Percentiles rank a stretch among this genome's conserved stretches.
Conservation (phyloP, 495 filamentous ascomycete genomes). For the Oleoguttula mirabilis region DNA sequence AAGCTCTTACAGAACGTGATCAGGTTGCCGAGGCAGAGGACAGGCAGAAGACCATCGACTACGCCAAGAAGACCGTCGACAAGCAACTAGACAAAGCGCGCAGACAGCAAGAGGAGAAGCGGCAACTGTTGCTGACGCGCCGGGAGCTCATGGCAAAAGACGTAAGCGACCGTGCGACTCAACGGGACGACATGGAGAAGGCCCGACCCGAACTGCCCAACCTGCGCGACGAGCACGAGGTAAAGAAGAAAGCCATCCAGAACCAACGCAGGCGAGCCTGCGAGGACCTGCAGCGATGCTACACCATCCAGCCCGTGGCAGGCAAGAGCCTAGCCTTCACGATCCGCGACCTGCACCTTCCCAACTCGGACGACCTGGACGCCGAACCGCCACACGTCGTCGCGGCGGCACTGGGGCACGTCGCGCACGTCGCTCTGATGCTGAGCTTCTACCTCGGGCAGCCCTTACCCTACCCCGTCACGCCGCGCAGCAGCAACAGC, state of each 20-base stretch:
- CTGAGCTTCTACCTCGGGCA: constrained; percentile 74
- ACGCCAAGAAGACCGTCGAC: constrained; percentile 48
- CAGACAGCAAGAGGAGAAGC: constrained; percentile 32
- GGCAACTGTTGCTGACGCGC: constrained; percentile 52
- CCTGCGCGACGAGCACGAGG: constrained; percentile 44
- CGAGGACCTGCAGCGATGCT: constrained; percentile 65
- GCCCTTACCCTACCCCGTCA: constrained; percentile 70
- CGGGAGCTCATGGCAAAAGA: constrained; percentile 45
- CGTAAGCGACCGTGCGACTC: background rate
- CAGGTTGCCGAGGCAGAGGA: constrained; percentile 55
- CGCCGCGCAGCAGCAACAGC: constrained; percentile 56
- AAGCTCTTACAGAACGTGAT: constrained; percentile 32
- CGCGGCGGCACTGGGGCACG: constrained; percentile 72
- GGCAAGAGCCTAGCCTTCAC: constrained; percentile 58
- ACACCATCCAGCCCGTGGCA: constrained; percentile 59
- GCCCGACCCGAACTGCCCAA: constrained; percentile 23
- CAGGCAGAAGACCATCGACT: constrained; percentile 33
- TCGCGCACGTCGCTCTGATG: constrained; percentile 61
- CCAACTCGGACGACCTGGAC: constrained; percentile 59
- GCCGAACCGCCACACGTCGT: constrained; percentile 51
- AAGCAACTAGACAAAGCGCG: constrained; percentile 51
- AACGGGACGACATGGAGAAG: background rate
- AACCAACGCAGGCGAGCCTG: constrained; percentile 73
- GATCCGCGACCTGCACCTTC: constrained; percentile 61
- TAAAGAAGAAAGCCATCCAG: constrained; percentile 41